Evolutionary conservation across 2,329 filamentous ascomycete species (phyloP).

Genomic region (Aureobasidium namibiae): DNA sequence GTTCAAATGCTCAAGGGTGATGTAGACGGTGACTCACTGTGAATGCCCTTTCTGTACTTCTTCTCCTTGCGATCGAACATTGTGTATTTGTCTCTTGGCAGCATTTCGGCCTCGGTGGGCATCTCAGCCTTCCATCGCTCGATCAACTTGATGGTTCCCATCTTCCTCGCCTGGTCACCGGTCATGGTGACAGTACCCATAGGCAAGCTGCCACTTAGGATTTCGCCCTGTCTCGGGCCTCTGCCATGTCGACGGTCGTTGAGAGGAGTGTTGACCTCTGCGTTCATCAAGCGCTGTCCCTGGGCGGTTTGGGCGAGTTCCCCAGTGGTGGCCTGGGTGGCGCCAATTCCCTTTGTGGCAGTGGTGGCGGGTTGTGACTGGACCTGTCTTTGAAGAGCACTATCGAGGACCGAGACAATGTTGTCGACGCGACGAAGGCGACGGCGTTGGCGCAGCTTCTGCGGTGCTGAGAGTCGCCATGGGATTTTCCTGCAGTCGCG

Average conservation of each 20-base stretch:
- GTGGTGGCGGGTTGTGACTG: constrained; percentile 6
- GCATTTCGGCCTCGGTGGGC: constrained; percentile 92
- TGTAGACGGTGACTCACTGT: constrained; percentile 56
- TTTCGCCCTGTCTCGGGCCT: constrained; percentile 24
- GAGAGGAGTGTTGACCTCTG: constrained; percentile 14
- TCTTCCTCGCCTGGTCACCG: constrained; percentile 21
- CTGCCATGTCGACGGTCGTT: constrained; percentile 22
- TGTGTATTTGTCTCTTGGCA: constrained; percentile 94
- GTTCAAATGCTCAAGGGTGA: neutral
- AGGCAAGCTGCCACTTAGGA: constrained; percentile 14
- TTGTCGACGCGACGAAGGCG: constrained; percentile 78
- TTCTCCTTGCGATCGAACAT: constrained; percentile 96
- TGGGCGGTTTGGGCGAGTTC: constrained; percentile 25
- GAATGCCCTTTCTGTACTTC: constrained; percentile 92
- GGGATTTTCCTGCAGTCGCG: constrained; percentile 71
- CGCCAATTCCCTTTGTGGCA: constrained; percentile 11
- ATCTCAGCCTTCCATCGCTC: constrained; percentile 92
- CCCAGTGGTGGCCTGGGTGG: constrained; percentile 18
- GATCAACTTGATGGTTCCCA: constrained; percentile 63
- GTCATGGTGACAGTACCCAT: constrained; percentile 15
- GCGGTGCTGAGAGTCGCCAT: constrained; percentile 86
- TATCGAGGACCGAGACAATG: constrained; percentile 75
- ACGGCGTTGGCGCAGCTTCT: constrained; percentile 79
- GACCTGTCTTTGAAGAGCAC: constrained; percentile 58
- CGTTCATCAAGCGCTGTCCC: constrained; percentile 23